phyloP scores from a whole-genome alignment of 2,329 filamentous ascomycete genomes.

The Trichocomaceae sp. region DNA sequence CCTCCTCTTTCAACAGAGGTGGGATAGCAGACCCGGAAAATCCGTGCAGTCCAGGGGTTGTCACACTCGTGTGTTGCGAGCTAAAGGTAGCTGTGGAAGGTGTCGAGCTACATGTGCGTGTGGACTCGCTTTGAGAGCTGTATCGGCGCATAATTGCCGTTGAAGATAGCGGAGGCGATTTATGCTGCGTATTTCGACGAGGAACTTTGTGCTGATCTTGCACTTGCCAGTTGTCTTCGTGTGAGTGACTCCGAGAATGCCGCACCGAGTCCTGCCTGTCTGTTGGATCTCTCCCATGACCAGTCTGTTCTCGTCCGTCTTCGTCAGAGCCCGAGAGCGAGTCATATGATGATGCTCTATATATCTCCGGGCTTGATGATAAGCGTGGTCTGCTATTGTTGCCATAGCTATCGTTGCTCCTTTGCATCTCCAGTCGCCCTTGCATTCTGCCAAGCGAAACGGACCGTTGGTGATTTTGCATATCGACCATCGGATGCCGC shows the following conservation, averaged over 20 bases:
- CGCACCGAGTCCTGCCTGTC: neutral
- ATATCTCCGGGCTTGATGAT: neutral
- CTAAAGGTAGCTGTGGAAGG: slow-evolving; percentile 24
- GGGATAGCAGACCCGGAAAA: slow-evolving; percentile 13
- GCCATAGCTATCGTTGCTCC: neutral
- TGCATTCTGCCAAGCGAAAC: slow-evolving; percentile 4
- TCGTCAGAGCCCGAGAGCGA: slow-evolving; percentile 4
- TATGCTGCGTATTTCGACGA: slow-evolving; percentile 18
- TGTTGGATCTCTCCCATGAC: neutral
- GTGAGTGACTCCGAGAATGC: neutral
- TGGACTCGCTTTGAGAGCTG: slow-evolving; percentile 26
- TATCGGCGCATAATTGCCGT: slow-evolving; percentile 33
- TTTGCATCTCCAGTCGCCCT: neutral
- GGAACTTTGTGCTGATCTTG: slow-evolving; percentile 1
- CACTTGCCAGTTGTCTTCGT: slow-evolving; percentile 7
- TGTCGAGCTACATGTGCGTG: slow-evolving; percentile 19
- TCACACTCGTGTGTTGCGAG: slow-evolving; percentile 30
- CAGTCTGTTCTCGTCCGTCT: neutral
- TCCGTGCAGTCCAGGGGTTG: slow-evolving; percentile 19
- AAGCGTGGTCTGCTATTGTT: neutral
- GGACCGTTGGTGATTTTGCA: slow-evolving; percentile 7
- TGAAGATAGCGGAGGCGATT: slow-evolving; percentile 31
- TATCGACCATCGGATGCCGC: slow-evolving; percentile 12
- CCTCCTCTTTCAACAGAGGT: slow-evolving; percentile 10
- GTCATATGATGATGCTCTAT: slow-evolving; percentile 4